Base-by-base conservation (phyloP, 129 eudicot species). In the sunflower (Helianthus annuus) region DNA sequence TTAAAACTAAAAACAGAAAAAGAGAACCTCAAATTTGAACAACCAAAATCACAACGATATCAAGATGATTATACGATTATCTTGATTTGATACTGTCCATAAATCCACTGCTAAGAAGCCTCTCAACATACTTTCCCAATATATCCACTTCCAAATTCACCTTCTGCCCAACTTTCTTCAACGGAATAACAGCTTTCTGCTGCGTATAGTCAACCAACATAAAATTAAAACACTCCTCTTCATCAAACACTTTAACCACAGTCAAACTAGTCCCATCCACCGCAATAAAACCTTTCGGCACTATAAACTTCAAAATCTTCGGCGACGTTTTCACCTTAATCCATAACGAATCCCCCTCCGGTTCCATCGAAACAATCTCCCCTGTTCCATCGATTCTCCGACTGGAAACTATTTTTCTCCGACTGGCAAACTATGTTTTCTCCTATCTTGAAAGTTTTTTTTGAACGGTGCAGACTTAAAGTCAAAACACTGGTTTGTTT, bases 201-300 rank as follows among this genome's bases (percentile, higher is more conserved):
- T 93, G 98, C n/a, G 98, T 87, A 68, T 93, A 93, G 19, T 78
- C 95, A 72, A 89, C 98, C 84, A 93, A 42, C 98, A 93, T 87
- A 64, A 93, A 85, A 81, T 87, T 87, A 66, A 92, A 92, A 73
- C 91, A 89, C 27, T 7, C 71, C 19, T 92, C 96, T 2, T 87
- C 86, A 66, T 92, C 98, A 82, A 93, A 87, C 76, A 93, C 96
- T 13, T 93, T 76, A 14, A 89, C 96, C 36, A 89, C 96, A 34
- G 95, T 93, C 96, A 89, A 89, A 59, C 96, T 93, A 68, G 98
- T 82, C 68, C 98, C 96, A 78, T 93, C 98, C 38, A 93, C 90
- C 39, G 96, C 90, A 32, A 93, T 87, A 55, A 87, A 93, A 56
- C 96, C 98, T 70, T 93, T 93, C 8, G 96, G 90, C 76, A 93